phyloP scores from a whole-genome alignment of 352 stramenopile species.

The Phytophthora pseudosyringae region DNA sequence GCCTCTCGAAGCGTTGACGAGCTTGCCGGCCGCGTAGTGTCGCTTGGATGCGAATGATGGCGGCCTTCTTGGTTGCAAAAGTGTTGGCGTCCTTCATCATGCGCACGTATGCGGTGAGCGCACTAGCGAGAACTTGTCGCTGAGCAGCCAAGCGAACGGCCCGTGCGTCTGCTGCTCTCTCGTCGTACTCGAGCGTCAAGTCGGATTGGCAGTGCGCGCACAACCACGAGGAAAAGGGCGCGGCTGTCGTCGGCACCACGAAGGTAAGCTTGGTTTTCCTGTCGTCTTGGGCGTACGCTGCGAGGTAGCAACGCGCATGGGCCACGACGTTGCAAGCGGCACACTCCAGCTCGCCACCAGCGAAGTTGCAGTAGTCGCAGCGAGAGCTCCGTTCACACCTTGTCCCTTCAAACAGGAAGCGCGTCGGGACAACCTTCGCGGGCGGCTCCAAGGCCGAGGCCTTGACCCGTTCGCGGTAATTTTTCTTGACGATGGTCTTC shows the following conservation, averaged over 20 bases:
- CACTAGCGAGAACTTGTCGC: slow-evolving; percentile 55
- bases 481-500: slow-evolving; percentile 18
- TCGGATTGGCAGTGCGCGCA: slow-evolving; percentile 56
- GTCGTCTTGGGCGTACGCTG: slow-evolving; percentile 38
- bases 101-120: slow-evolving; percentile 66
- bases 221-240: slow-evolving; percentile 60
- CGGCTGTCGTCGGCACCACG: slow-evolving; percentile 42
- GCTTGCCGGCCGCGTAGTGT: slow-evolving; percentile 56
- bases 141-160: slow-evolving; percentile 51
- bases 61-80: slow-evolving; percentile 67
- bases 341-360: slow-evolving; percentile 69
- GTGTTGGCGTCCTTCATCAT: slow-evolving; percentile 66
- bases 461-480: slow-evolving; percentile 8
- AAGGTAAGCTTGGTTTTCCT: slow-evolving; percentile 63
- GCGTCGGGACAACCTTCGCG: slow-evolving; percentile 39
- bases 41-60: slow-evolving; percentile 65
- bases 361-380: slow-evolving; percentile 71
- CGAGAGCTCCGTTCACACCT: slow-evolving; percentile 45
- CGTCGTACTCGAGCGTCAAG: slow-evolving; percentile 68
- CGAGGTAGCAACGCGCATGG: slow-evolving; percentile 62
- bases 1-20: slow-evolving; percentile 49
- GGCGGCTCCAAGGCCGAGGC: slow-evolving; percentile 17
- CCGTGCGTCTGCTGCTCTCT: slow-evolving; percentile 44
- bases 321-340: slow-evolving; percentile 72
- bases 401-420: slow-evolving; percentile 60